Evolutionary conservation across 1,284 basidiomycete species (phyloP), one percentile per base, ranked within the genome.

Genomic region (Cystodermella granulosa): DNA sequence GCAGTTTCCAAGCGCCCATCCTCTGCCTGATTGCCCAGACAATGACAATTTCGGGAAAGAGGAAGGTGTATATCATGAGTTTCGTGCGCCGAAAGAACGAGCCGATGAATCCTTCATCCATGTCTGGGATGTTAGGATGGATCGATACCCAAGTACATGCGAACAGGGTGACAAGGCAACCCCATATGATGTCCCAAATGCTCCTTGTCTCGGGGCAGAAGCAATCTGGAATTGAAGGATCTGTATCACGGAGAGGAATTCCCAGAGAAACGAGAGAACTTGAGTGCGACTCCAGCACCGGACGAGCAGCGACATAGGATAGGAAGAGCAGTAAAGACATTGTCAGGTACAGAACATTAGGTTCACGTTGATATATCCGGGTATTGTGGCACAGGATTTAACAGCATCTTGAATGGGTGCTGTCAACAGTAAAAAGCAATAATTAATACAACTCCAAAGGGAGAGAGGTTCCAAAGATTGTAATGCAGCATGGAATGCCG

Each of bases 111-210:
- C 31, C 35, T 16, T 44, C 47, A 15, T 51, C 34, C 3, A 48
- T 47, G 7, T 42, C 48, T 24, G 61, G 61, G 28, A 65, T 49
- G 41, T 65, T 63, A 3, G 61, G 64, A 43, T 65, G 63, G 8
- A 61, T 42, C 2, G 61, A 42, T 7, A 63, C 52, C 61, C 62
- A 66, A 5, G 58, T 62, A 40, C 57, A 65, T 1, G 54, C 49
- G 22, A 61, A 54, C 1, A 64, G 51, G 2, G 57, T 59, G 0
- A 45, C 45, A 11, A 63, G 21, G 28, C 61, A 65, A 34, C 58
- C 54, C 57, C 57, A 60, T 21, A 64, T 24, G 28, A 66, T 62
- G 36, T 54, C 48, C 50, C 43, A 50, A 37, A 50, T 41, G 13
- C n/a, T n/a, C n/a, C n/a, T n/a, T n/a, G n/a, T n/a, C n/a, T n/a